These are phyloP conservation scores for Bruguiera gymnorhiza DNA, from an alignment of 345 rosid genomes.

Conservation along the genomic window DNA sequence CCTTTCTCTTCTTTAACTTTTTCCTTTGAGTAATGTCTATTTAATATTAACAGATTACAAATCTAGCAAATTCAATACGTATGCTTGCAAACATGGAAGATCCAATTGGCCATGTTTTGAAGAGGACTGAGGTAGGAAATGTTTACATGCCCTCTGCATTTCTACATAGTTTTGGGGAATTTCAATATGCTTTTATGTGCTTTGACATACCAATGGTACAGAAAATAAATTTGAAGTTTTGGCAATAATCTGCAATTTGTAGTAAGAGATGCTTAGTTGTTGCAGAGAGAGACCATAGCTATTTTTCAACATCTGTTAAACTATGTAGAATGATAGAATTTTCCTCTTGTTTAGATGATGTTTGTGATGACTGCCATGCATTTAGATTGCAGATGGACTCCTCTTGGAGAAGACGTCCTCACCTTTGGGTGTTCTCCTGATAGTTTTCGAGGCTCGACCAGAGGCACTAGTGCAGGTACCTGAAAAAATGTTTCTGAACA, in stretches of 20 bases:
- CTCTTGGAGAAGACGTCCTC: conserved; percentile 89
- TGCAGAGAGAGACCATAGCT: neutral
- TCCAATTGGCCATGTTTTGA: conserved; percentile 75
- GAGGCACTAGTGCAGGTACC: conserved; percentile 95
- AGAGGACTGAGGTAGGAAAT: conserved; percentile 80
- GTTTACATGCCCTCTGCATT: neutral
- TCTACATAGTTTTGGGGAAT: neutral
- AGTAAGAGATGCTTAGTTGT: neutral
- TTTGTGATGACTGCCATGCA: conserved; percentile 17
- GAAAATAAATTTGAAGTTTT: neutral
- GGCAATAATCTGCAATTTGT: neutral
- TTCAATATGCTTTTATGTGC: conserved; percentile 2
- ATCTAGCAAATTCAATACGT: conserved; percentile 76
- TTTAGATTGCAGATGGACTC: conserved; percentile 93
- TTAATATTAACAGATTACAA: conserved; percentile 50
- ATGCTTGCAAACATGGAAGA: conserved; percentile 93
- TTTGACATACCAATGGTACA: neutral
- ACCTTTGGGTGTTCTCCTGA: conserved; percentile 93
- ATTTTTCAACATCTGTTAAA: neutral
- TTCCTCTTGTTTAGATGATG: conserved; percentile 10
- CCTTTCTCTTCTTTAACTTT: neutral
- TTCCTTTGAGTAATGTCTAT: conserved; percentile 12
- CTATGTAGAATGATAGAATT: neutral
- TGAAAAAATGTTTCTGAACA: neutral
- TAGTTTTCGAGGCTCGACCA: conserved; percentile 96